Evolutionary conservation across 2,329 filamentous ascomycete species (phyloP), one percentile per base, ranked within the genome.

Genomic region (Leptodontidium sp.): DNA sequence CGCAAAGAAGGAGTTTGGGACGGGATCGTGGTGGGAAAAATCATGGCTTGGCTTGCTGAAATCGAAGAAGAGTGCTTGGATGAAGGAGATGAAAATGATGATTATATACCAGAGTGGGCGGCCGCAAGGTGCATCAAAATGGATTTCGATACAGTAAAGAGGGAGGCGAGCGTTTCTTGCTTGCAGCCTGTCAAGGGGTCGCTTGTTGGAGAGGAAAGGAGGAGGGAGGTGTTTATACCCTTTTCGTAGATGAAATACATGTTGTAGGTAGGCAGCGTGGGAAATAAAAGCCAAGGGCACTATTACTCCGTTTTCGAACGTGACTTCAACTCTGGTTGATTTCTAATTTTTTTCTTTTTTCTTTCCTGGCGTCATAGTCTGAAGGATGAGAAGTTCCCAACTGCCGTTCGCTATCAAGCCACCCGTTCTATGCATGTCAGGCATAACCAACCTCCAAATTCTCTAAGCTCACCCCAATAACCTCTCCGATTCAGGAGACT

Each of bases 1-100:
- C 52, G 70, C 17, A 73, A 70, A 58, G 73, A 73, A 57, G 73
- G 71, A 0, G 61, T 71, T 0, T 74, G 73, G 65, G 73, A 74
- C 53, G 71, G 70, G 4, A 64, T 71, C n/a, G 69, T 75, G 17
- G 65, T 74, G 15, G 70, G 71, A 17, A 71, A 71, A 55, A 70
- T 75, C 21, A 70, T 74, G 72, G 61, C 43, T 0, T 75, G 73
- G 73, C 47, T 75, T 7, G 67, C 66, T 7, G 69, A 50, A 2
- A 50, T 75, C 15, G 71, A 73, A 24, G 73, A 75, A 43, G 72
- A 74, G 47, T 61, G 66, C 15, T 49, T 70, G 15, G 57, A 67
- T 8, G 49, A 14, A 8, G 66, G 66, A 40, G 66, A 71, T 26
- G 64, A 67, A n/a, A 52, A 52, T 17, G 65, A 66, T 38, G 69